phyloP scores from a whole-genome alignment of 768 basidiomycete species.

The Hygrocybe punicea region DNA sequence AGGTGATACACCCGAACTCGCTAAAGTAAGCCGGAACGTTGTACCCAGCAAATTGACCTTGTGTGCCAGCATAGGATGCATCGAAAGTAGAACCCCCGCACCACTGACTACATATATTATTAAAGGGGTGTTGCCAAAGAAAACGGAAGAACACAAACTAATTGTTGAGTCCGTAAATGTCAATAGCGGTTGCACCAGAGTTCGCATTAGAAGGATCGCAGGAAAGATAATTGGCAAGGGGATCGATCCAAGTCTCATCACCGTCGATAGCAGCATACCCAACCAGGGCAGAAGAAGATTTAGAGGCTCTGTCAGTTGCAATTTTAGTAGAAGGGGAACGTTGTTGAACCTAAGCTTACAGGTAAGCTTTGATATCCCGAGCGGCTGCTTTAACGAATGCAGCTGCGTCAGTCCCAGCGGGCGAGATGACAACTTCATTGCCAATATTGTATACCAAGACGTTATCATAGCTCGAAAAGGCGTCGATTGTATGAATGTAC shows the following conservation, averaged over 20 bases:
- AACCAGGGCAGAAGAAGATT: constrained; percentile 61
- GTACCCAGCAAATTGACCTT: constrained; percentile 55
- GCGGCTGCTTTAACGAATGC: constrained; percentile 90
- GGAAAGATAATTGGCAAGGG: constrained; percentile 73
- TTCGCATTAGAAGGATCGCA: constrained; percentile 60
- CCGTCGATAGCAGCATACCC: constrained; percentile 88
- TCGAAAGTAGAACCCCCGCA: constrained; percentile 67
- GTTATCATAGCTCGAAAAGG: constrained; percentile 84
- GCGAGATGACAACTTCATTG: constrained; percentile 64
- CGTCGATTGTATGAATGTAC: constrained; percentile 74
- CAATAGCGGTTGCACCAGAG: constrained; percentile 63
- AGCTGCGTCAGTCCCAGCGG: constrained; percentile 56
- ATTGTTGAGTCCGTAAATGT: constrained; percentile 84
- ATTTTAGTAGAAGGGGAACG: constrained; percentile 7
- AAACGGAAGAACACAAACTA: constrained; percentile 55
- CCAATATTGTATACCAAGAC: constrained; percentile 87
- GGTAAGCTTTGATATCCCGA: constrained; percentile 80
- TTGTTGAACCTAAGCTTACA: constrained; percentile 45
- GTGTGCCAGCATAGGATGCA: constrained; percentile 52
- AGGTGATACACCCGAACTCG: constrained; percentile 75
- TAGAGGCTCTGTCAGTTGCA: constrained; percentile 49
- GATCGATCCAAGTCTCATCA: constrained; percentile 53
- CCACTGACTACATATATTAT: constrained; percentile 58
- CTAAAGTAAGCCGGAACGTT: constrained; percentile 88
- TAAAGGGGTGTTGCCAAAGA: constrained; percentile 4